These are phyloP conservation scores for Wickerhamomyces chaumierensis DNA, from an alignment of 805 yeast genomes.

Conservation along the genomic window DNA sequence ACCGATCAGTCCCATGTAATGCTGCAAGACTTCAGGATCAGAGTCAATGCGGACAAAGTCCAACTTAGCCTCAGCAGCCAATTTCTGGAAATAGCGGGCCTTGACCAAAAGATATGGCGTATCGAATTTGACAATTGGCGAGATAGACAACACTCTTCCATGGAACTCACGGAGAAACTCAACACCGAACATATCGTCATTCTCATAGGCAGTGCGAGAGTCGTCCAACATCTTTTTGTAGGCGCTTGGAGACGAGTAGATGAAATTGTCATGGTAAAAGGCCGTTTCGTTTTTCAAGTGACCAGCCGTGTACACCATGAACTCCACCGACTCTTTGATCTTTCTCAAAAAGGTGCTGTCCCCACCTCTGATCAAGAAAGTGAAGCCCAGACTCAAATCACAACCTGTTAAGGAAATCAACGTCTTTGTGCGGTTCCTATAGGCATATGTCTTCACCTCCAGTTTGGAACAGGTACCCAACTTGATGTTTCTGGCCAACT, in stretches of 20 bases:
- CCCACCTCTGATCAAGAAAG: constrained; percentile 80
- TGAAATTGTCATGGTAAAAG: constrained; percentile 58
- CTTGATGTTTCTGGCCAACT: constrained; percentile 56
- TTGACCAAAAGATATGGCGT: constrained; percentile 51
- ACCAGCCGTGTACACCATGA: constrained; percentile 68
- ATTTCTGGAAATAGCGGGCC: constrained; percentile 41
- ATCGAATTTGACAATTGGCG: constrained; percentile 74
- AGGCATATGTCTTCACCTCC: constrained; percentile 57
- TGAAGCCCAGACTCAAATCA: constrained; percentile 62
- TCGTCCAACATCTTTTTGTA: constrained; percentile 17
- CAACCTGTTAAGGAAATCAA: constrained; percentile 76
- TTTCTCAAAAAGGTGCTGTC: constrained; percentile 47
- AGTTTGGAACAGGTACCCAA: constrained; percentile 69
- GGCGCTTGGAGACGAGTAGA: constrained; percentile 32
- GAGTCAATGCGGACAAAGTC: constrained; percentile 12
- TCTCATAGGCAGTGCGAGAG: constrained; percentile 11
- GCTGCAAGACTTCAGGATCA: constrained; percentile 13
- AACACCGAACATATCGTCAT: constrained; percentile 21
- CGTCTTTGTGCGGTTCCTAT: constrained; percentile 47
- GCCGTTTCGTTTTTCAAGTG: constrained; percentile 74
- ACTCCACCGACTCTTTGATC: constrained; percentile 69
- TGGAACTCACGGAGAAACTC: constrained; percentile 29
- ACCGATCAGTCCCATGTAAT: constrained; percentile 16
- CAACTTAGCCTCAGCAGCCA: constrained; percentile 18
- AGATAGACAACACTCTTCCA: constrained; percentile 57